Evolutionary conservation across 2,329 filamentous ascomycete genomes (phyloP), one percentile per base, ranked within the genome.

Genomic region (Neurospora sp.): DNA sequence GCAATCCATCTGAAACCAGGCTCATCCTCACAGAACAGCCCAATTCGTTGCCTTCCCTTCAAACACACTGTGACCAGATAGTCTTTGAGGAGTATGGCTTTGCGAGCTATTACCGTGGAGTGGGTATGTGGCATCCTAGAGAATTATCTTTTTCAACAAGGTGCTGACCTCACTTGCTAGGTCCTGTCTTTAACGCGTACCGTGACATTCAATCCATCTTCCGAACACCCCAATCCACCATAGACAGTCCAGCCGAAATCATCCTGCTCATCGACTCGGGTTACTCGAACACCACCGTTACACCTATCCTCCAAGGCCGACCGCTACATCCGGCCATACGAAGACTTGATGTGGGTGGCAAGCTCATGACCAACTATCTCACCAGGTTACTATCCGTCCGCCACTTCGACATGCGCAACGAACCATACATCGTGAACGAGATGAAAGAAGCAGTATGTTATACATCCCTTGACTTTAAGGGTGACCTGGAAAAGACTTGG

Each of bases 51-150:
- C 89, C 91, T 0, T 88, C 89, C 12, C 81, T 99, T 73, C 93
- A 97, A 80, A 88, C 90, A 46, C 96, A 97, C 78, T 93, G 92
- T 75, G 96, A 99, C 77, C 95, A 99, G 82, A 93, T 99, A 77
- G 88, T 98, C 1, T 98, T 99, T 83, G 96, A 99, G 78, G 94
- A 98, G 78, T 99, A 96, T 82, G 92, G 92, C 2, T 99, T 99
- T 80, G 87, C 90, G 11, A 91, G 91, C 74, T 97, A 97, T 81
- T 91, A 91, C 73, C 88, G 96, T 71, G 89, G 88, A 70, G 83
- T 92, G 73, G 92, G 92, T 87, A 78, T 71, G 82, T 75, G 40
- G 62, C 19, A 38, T 33, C 52, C 12, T 62, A 36, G 52, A 62
- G 52, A n/a, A 8, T 4, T 62, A 15, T 33, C 5, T 15, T 36